Evolutionary conservation across 768 basidiomycete genomes (phyloP).

Genomic region (Boletus vinaceobasis): DNA sequence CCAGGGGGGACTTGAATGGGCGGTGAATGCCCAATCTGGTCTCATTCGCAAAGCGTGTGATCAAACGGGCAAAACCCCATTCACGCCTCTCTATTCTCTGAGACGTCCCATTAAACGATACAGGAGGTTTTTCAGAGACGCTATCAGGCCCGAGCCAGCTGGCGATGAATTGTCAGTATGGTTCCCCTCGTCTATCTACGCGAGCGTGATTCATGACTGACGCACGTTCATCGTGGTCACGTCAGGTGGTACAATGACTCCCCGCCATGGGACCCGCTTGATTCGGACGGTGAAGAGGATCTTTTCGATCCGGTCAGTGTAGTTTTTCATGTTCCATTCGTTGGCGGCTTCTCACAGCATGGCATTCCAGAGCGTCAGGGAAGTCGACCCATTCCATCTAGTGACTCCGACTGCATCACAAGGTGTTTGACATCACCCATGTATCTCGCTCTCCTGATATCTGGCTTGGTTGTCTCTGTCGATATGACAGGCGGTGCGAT

Average conservation of each 20-base stretch:
- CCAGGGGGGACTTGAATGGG: constrained; percentile 14
- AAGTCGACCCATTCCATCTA: constrained; percentile 11
- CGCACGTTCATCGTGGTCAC: not conserved
- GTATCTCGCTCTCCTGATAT: too few species aligned
- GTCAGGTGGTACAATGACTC: constrained; percentile 26
- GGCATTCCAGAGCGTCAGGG: constrained; percentile 1
- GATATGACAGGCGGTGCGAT: too few species aligned
- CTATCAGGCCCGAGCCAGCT: too few species aligned
- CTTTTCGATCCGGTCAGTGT: constrained; percentile 14
- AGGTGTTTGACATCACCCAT: not conserved
- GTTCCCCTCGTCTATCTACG: too few species aligned
- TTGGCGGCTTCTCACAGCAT: not conserved
- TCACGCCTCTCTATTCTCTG: constrained; percentile 23
- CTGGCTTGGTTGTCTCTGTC: too few species aligned
- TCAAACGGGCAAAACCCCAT: constrained; percentile 9
- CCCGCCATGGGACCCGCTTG: constrained; percentile 27
- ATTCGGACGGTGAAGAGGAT: constrained; percentile 28
- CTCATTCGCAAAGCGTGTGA: constrained; percentile 22
- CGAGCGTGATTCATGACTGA: too few species aligned
- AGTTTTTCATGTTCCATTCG: too few species aligned
- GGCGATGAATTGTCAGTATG: too few species aligned
- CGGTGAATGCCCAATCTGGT: constrained; percentile 10
- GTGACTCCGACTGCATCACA: not conserved
- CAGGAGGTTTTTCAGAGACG: constrained; percentile 13
- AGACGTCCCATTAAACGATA: constrained; percentile 9